Percentiles rank a stretch among this genome's conserved stretches.
phyloP scores from a whole-genome alignment of 2,329 filamentous ascomycete genomes.

The Corynespora cassiicola region DNA sequence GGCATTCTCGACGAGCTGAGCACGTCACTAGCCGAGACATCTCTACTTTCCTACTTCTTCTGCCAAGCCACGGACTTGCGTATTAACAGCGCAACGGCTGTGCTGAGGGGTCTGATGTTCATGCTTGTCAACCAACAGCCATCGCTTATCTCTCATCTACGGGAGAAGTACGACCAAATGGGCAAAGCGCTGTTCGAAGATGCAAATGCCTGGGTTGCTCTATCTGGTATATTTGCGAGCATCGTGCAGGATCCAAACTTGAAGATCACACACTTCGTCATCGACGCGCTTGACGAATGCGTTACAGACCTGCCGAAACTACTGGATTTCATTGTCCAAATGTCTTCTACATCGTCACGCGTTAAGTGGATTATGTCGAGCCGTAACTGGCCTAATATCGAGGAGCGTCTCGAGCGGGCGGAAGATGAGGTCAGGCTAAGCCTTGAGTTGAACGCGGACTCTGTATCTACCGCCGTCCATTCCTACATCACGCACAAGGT shows the following conservation, averaged over 20 bases:
- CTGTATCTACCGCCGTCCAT: constrained; percentile 42
- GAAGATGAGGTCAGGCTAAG: constrained; percentile 26
- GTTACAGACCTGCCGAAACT: too few species aligned
- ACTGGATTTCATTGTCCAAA: too few species aligned
- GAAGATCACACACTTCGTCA: too few species aligned
- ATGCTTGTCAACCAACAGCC: constrained; percentile 42
- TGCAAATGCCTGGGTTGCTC: constrained; percentile 43
- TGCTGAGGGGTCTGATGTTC: constrained; percentile 51
- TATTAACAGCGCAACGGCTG: constrained; percentile 13
- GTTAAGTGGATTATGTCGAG: constrained; percentile 38
- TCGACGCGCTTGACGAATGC: constrained; percentile 4
- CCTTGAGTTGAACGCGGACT: constrained; percentile 41
- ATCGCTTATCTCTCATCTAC: constrained; percentile 42
- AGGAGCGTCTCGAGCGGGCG: constrained; percentile 29
- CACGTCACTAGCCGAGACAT: constrained; percentile 15
- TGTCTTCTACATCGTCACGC: too few species aligned
- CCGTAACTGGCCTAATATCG: constrained; percentile 49
- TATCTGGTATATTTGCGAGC: constrained; percentile 49
- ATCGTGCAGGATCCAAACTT: too few species aligned
- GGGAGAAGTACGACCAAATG: constrained; percentile 38
- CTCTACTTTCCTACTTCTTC: constrained; percentile 45
- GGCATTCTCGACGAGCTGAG: constrained; percentile 32
- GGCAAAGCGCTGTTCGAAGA: constrained; percentile 49
- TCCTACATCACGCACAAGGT: constrained; percentile 42
- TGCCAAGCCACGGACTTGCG: constrained; percentile 47